Conservation (phyloP, 805 yeast genomes). For the Hanseniaspora clermontiae region DNA sequence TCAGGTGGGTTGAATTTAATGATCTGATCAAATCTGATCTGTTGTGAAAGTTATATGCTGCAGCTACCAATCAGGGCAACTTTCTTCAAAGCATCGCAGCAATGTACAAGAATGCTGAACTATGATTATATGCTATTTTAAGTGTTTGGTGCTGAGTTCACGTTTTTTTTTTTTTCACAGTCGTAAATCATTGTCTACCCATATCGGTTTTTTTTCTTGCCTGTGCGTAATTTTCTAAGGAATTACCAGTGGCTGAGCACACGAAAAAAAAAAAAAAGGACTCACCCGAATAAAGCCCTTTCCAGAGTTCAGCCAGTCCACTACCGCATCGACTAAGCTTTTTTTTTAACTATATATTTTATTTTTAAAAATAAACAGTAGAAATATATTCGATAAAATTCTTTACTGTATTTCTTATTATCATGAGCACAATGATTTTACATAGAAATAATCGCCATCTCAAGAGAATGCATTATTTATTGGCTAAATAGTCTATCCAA, state of each 20-base stretch:
- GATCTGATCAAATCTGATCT: background rate
- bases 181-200: no score
- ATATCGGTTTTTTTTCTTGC: background rate
- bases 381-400: no score
- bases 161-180: no score
- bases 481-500: no score
- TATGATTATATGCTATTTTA: background rate
- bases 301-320: background rate
- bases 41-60: no score
- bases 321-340: background rate
- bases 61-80: background rate
- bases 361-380: no score
- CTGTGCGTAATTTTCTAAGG: background rate
- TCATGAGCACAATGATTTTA: background rate
- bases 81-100: background rate
- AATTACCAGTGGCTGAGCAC: background rate
- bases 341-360: no score
- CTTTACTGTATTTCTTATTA: background rate
- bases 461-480: no score
- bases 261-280: background rate
- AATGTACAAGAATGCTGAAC: background rate
- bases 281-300: background rate
- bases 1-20: background rate
- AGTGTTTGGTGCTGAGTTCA: background rate
- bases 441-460: no score